Base-by-base conservation (phyloP, 441 rosid species). In the Theobroma grandiflorum region DNA sequence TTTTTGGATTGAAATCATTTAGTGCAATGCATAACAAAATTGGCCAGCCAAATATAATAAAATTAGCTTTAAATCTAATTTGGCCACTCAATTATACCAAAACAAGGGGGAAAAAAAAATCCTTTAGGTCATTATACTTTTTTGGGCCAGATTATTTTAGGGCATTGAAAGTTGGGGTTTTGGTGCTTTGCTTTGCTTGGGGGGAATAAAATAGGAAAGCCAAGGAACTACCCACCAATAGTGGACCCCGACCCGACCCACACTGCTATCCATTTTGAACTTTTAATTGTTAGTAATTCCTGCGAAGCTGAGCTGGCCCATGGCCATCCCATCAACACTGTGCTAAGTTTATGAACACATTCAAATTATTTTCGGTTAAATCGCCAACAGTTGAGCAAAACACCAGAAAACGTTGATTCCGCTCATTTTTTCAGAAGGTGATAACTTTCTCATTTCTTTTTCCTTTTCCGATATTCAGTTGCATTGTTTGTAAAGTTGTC, bases 291-390 rank as follows among this genome's bases (percentile, higher is more conserved):
- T 42, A 42, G 45, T 42, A 42, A 50, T 50, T 50, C 5, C 15
- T 12, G 3, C 15, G 15, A 16, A 0, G 57, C 20, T 52, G 57
- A 57, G 31, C 26, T 20, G 31, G 31, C 31, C 61, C 6, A 8
- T 42, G 8, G 45, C 45, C 45, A 42, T 3, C 45, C 11, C 61
- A 57, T n/a, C 61, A 8, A 52, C 57, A 4, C 4, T 16, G 4
- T 15, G 4, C 15, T 15, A 4, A 15, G 3, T 2, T 52, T 15
- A 4, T 50, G 61, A 31, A 49, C 31, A 33, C 45, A 50, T 53
- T 55, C 50, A 73, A 73, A 73, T 38, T 73, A n/a, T 55, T 52
- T 16, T 55, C n/a, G 50, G 22, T 37, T 55, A 6, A 55, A 73
- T 55, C 63, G 76, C 33, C 76, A 6, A 31, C 10, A 16, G n/a